A percentile compares a stretch with the other conserved stretches of the same genome.
phyloP scores from a whole-genome alignment of 768 basidiomycete species.

The Mycena pura region DNA sequence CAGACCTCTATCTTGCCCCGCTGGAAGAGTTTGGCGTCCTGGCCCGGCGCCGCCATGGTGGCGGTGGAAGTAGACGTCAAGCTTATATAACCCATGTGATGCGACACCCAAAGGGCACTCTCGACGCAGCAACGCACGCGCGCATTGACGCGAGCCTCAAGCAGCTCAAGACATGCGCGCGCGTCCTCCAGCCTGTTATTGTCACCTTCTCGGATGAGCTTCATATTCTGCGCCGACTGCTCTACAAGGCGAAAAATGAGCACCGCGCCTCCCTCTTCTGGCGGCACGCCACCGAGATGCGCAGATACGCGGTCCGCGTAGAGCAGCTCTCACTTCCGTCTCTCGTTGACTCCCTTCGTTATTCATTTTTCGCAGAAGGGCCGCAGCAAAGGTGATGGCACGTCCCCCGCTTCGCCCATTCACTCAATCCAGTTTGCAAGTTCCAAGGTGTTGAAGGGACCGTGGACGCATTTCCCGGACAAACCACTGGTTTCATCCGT shows the following conservation, averaged over 20 bases:
- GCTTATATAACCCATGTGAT: too few relatives aligned
- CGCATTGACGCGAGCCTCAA: slow-evolving; percentile 66
- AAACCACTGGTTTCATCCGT: slow-evolving; percentile 39
- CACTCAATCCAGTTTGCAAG: slow-evolving; percentile 38
- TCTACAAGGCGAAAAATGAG: slow-evolving; percentile 85
- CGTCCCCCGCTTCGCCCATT: neutral
- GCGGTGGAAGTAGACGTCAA: slow-evolving; percentile 7
- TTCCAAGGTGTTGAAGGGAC: slow-evolving; percentile 56
- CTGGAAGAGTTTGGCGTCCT: slow-evolving; percentile 93
- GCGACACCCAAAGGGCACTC: slow-evolving; percentile 34
- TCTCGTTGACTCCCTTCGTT: slow-evolving; percentile 48
- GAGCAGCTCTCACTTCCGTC: slow-evolving; percentile 38
- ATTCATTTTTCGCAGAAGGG: slow-evolving; percentile 57
- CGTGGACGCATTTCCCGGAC: slow-evolving; percentile 71
- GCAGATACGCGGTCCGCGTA: slow-evolving; percentile 55
- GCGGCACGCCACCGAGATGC: slow-evolving; percentile 66
- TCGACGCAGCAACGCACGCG: slow-evolving; percentile 41
- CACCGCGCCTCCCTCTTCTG: slow-evolving; percentile 75
- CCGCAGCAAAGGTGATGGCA: slow-evolving; percentile 44
- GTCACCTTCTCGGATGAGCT: slow-evolving; percentile 56
- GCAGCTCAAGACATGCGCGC: slow-evolving; percentile 59
- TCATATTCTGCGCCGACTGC: slow-evolving; percentile 67
- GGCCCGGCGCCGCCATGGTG: slow-evolving; percentile 61
- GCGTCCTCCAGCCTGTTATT: slow-evolving; percentile 55
- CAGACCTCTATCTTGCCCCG: slow-evolving; percentile 89